Evolutionary conservation across 176 grass and related monocot genomes (phyloP), one percentile per base, ranked within the genome.

Genomic region (Paspalum notatum): DNA sequence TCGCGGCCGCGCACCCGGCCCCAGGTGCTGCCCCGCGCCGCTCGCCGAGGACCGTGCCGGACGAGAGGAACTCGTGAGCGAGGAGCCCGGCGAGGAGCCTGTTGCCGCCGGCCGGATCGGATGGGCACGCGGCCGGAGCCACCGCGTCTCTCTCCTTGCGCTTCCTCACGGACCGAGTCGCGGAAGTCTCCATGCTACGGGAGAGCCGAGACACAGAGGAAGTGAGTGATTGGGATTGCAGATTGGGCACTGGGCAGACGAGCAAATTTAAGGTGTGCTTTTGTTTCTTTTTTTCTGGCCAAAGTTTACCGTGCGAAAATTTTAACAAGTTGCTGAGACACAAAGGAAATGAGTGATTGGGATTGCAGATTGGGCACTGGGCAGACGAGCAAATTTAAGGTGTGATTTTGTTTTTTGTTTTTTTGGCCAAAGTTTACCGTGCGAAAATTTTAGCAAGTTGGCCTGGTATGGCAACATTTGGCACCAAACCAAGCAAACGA

Each of bases 51-150:
- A 92, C 69, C 8, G 86, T 92, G 52, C 83, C 80, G 15, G 37
- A 27, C 37, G 75, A 71, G 57, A 89, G 84, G 74, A 92, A 92
- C 63, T 92, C 90, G 54, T 89, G 83, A 48, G 90, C 86, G 62
- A 92, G 80, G 80, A 81, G 86, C 51, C 86, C 90, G 54, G 80
- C 80, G 17, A 92, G 76, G 46, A 92, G 69, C 80, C 24, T 74
- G 39, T 84, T 89, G 54, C 44, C 48, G n/a, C 5, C 74, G 82
- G 15, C 6, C 9, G 54, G 37, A 9, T 42, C 74, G 10, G 72
- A 16, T 12, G 18, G 50, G 45, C 25, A 8, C 53, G 32, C 26
- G 10, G 5, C 7, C 53, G 21, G 14, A 12, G 7, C 12, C 26
- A 38, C 25, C 4, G 11, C 43, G 70, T 43, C 68, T 41, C 14